Conservation (phyloP, 495 filamentous ascomycete species). For the Neurospora tetrasperma region DNA sequence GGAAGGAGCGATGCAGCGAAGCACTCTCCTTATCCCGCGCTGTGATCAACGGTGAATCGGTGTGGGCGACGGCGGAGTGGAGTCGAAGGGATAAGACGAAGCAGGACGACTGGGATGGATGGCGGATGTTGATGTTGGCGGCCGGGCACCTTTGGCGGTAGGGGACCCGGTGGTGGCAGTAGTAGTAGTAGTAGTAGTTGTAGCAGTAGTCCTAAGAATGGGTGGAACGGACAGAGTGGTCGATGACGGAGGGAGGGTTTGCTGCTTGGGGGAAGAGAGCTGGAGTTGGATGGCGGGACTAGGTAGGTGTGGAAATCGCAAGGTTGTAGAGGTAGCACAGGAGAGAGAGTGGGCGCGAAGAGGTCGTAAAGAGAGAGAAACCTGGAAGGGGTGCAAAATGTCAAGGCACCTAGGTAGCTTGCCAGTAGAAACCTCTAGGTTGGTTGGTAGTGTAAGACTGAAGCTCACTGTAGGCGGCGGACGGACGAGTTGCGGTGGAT, state of each 20-base stretch:
- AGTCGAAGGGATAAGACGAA: constrained; percentile 11
- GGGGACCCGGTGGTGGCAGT: neutral
- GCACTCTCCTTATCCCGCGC: constrained; percentile 17
- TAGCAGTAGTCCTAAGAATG: neutral
- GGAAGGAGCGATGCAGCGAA: constrained; percentile 11
- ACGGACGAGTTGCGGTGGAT: neutral
- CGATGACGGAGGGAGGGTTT: neutral
- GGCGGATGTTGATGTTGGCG: neutral
- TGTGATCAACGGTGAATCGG: constrained; percentile 18
- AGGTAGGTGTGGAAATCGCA: neutral
- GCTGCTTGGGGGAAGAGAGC: neutral
- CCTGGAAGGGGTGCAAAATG: neutral
- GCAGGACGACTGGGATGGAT: neutral
- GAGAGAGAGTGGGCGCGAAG: neutral
- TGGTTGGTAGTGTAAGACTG: neutral
- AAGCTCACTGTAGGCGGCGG: neutral
- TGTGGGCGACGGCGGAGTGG: constrained; percentile 19
- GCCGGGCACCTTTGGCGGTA: neutral
- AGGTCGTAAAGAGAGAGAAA: neutral
- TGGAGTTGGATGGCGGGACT: neutral
- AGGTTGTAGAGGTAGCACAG: neutral
- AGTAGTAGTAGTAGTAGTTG: neutral
- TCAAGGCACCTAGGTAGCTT: neutral
- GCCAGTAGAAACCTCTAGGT: neutral
- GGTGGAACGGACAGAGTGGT: neutral